Evolutionary conservation across 345 rosid species (phyloP).

Genomic region (Sonneratia caseolaris): DNA sequence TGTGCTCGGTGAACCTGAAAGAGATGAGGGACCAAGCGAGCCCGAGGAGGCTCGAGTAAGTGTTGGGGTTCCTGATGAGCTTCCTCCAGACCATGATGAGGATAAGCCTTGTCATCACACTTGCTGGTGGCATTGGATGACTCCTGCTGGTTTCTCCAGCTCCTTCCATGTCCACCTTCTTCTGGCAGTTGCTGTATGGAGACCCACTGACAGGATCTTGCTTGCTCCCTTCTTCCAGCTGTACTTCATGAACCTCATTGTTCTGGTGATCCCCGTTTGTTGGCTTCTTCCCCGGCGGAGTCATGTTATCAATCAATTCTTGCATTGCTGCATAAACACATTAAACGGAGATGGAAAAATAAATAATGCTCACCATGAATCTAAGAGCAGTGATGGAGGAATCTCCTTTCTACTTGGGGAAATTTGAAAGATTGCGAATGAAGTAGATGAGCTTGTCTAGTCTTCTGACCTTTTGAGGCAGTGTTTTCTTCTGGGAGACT

Average conservation of each 20-base stretch:
- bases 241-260: conserved; percentile 30
- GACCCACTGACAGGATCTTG: conserved; percentile 34
- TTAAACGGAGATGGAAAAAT: no score
- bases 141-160: conserved; percentile 20
- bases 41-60: conserved; percentile 89
- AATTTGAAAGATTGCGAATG: no score
- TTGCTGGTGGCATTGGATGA: conserved; percentile 77
- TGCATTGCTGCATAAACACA: conserved; percentile 35
- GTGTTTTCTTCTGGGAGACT: no score
- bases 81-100: conserved; percentile 98
- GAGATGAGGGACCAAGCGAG: conserved; percentile 83
- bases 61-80: conserved; percentile 90
- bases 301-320: conserved; percentile 48
- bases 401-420: no score
- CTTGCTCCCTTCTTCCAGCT: conserved; percentile 32
- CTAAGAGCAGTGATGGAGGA: no score
- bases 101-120: conserved; percentile 89
- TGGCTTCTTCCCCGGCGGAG: conserved; percentile 31
- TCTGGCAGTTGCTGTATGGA: conserved; percentile 30
- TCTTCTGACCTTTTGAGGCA: no score
- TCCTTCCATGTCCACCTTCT: conserved; percentile 39
- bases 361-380: no score
- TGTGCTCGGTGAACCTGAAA: conserved; percentile 34
- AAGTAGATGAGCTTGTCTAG: no score
- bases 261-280: background rate